Conservation (phyloP, 805 yeast genomes). For the Helenozyma baotianmanensis region DNA sequence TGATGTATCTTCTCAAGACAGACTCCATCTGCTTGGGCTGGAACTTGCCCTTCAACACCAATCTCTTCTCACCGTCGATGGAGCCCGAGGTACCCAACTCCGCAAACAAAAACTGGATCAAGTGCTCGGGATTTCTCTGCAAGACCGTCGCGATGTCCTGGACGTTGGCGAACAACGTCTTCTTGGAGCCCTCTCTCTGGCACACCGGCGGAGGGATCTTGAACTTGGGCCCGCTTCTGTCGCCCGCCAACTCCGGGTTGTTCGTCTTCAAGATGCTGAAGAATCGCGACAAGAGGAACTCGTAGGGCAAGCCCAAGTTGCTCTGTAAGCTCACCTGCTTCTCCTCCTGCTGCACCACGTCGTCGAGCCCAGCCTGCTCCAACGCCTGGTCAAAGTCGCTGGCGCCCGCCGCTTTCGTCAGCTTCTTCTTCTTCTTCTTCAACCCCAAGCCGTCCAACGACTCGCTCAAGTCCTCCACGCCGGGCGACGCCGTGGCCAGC, state of each 20-base stretch:
- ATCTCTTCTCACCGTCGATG: slow-evolving; percentile 95
- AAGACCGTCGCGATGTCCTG: slow-evolving; percentile 90
- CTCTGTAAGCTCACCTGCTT: slow-evolving; percentile 22
- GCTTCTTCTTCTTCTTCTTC: slow-evolving; percentile 80
- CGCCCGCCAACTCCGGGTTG: slow-evolving; percentile 98
- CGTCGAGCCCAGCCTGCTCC: slow-evolving; percentile 84
- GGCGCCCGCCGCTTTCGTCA: slow-evolving; percentile 49
- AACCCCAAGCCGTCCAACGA: slow-evolving; percentile 38
- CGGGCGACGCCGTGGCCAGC: slow-evolving; percentile 20
- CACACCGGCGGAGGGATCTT: slow-evolving; percentile 97
- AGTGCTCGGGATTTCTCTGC: slow-evolving; percentile 96
- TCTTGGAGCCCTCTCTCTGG: slow-evolving; percentile 95
- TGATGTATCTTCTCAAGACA: slow-evolving; percentile 90
- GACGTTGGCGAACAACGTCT: slow-evolving; percentile 92
- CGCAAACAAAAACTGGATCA: slow-evolving; percentile 93
- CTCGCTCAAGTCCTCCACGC: slow-evolving; percentile 29
- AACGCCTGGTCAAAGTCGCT: slow-evolving; percentile 85
- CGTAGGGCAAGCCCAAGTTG: slow-evolving; percentile 64
- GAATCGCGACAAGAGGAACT: slow-evolving; percentile 74
- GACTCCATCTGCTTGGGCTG: slow-evolving; percentile 97
- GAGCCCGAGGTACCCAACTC: slow-evolving; percentile 99
- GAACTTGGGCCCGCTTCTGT: slow-evolving; percentile 84
- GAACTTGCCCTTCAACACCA: slow-evolving; percentile 96
- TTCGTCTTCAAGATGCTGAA: slow-evolving; percentile 81
- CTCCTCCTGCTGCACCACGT: slow-evolving; percentile 27